Conservation (phyloP, 164 flowering plant species). For the Hamamelis virginiana region DNA sequence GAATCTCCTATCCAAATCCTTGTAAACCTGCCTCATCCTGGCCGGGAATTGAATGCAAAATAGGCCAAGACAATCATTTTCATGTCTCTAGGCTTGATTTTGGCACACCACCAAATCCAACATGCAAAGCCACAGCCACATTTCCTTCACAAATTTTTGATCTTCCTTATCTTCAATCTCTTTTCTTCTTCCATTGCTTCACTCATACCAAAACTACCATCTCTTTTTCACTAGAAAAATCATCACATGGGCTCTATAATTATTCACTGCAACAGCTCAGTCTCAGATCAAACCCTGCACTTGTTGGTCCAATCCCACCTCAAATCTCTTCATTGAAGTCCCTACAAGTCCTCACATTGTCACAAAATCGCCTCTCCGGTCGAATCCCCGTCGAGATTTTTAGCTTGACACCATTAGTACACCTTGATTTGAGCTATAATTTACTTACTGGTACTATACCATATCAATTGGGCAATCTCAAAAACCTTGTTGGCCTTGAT, state of each 20-base stretch:
- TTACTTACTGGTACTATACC: slow-evolving; percentile 59
- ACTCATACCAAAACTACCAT: slow-evolving; percentile 47
- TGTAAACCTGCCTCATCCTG: slow-evolving; percentile 66
- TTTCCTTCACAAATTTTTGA: slow-evolving; percentile 63
- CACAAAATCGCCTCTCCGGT: slow-evolving; percentile 64
- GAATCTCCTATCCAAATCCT: slow-evolving; percentile 61
- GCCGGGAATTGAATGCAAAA: slow-evolving; percentile 78
- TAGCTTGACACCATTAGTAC: slow-evolving; percentile 42
- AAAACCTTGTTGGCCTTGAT: slow-evolving; percentile 65
- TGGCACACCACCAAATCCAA: slow-evolving; percentile 62
- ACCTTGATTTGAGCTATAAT: slow-evolving; percentile 87
- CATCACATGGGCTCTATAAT: too few species aligned
- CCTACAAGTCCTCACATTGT: slow-evolving; percentile 71
- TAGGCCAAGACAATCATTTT: slow-evolving; percentile 36
- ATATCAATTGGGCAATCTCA: slow-evolving; percentile 54
- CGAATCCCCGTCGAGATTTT: slow-evolving; percentile 49
- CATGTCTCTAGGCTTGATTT: slow-evolving; percentile 86
- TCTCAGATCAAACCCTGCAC: slow-evolving; percentile 66
- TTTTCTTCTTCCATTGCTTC: slow-evolving; percentile 78
- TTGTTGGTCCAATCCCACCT: slow-evolving; percentile 69
- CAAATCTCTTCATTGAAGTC: slow-evolving; percentile 53
- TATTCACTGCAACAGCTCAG: slow-evolving; percentile 79
- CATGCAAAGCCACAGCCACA: slow-evolving; percentile 57
- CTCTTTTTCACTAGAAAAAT: slow-evolving; percentile 21
- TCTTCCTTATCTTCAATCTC: slow-evolving; percentile 66